Conservation (phyloP, 371 early-diverging fungal genomes). For the Rhizopus sp. region DNA sequence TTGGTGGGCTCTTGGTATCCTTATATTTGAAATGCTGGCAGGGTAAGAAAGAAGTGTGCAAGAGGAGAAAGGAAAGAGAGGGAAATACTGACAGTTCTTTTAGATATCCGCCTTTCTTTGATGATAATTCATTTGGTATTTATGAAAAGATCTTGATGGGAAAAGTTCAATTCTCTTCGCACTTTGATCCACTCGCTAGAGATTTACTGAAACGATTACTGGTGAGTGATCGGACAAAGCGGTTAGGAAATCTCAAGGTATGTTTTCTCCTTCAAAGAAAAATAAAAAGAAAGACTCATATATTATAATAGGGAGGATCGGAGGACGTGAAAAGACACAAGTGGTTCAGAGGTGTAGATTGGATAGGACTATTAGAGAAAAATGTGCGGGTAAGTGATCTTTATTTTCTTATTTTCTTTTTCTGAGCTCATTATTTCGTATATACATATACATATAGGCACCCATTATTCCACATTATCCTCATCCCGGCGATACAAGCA, state of each 20-base stretch:
- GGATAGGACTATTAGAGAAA: constrained; percentile 75
- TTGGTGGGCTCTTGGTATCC: constrained; percentile 96
- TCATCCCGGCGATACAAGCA: constrained; percentile 92
- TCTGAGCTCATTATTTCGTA: neutral
- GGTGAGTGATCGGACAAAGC: constrained; percentile 85
- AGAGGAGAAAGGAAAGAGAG: neutral
- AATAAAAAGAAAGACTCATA: neutral
- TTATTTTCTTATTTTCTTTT: neutral
- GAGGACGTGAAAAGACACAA: constrained; percentile 81
- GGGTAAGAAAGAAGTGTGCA: constrained; percentile 48
- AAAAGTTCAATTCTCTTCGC: constrained; percentile 84
- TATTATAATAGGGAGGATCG: constrained; percentile 62
- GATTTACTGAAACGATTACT: constrained; percentile 90
- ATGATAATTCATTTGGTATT: constrained; percentile 85
- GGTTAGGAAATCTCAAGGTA: constrained; percentile 77
- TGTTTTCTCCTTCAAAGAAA: neutral
- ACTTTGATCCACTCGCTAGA: constrained; percentile 85
- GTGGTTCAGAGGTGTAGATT: constrained; percentile 85
- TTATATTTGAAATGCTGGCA: constrained; percentile 92
- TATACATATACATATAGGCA: constrained; percentile 60
- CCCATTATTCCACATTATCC: constrained; percentile 89
- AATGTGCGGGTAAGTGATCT: constrained; percentile 52
- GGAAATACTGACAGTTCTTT: constrained; percentile 14
- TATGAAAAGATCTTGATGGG: constrained; percentile 93
- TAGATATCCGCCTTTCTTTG: constrained; percentile 94